Evolutionary conservation across 306 rosid genomes (phyloP).

Genomic region (Cucurbita argyrosperma): DNA sequence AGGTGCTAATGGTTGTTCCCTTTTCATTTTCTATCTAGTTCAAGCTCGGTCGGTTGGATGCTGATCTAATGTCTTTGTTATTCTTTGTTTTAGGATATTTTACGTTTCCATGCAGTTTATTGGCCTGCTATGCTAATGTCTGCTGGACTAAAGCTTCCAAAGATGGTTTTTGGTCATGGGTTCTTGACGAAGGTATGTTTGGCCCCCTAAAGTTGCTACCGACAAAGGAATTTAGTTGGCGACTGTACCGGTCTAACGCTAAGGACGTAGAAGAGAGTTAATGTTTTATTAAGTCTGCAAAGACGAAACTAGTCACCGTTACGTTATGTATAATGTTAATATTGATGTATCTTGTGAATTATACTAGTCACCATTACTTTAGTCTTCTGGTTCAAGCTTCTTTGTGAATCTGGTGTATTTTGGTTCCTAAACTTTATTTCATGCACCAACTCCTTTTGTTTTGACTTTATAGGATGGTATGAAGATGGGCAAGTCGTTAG

Average conservation of each 20-base stretch:
- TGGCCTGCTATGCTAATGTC: conserved; percentile 99
- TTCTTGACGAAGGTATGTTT: conserved; percentile 78
- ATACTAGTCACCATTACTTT: too few relatives aligned
- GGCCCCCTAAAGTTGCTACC: neutral
- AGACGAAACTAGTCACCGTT: neutral
- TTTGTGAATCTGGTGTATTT: too few relatives aligned
- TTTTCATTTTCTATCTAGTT: neutral
- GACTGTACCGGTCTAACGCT: neutral
- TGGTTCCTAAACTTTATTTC: too few relatives aligned
- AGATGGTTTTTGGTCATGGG: conserved; percentile 94
- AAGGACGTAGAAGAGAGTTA: neutral
- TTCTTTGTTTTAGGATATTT: conserved; percentile 54
- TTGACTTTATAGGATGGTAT: conserved; percentile 83
- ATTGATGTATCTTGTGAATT: neutral
- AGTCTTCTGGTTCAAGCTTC: too few relatives aligned
- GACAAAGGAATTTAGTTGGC: neutral
- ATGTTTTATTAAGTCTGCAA: neutral
- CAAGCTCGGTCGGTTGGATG: conserved; percentile 2
- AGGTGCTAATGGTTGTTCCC: neutral
- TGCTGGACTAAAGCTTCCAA: conserved; percentile 81
- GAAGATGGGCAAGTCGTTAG: conserved; percentile 97
- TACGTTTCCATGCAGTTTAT: conserved; percentile 92
- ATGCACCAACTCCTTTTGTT: conserved; percentile 61
- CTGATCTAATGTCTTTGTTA: neutral
- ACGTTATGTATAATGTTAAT: neutral